Base-by-base conservation (phyloP, 2,329 filamentous ascomycete genomes). In the Talaromyces sp. region DNA sequence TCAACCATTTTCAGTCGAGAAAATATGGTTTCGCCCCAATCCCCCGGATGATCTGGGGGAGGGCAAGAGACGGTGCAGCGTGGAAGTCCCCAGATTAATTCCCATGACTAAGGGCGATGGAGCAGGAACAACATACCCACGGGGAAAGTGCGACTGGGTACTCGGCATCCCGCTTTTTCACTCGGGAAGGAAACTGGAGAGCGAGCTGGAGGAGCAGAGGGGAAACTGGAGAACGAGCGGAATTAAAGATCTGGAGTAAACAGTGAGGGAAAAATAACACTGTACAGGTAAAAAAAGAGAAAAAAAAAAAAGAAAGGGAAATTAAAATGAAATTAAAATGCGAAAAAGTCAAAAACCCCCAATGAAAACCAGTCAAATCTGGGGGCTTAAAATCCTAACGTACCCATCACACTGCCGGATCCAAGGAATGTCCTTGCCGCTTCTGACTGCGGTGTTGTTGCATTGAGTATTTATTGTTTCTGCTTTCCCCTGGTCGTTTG, bases 401-500 rank as follows among this genome's bases (percentile, higher is more conserved):
- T 43, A 27, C 32, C n/a, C 14, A 6, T 14, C 11, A 16, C n/a
- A 35, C 16, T 40, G 13, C 16, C 29, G 35, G 41, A 54, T 51
- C 55, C 51, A 54, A 47, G 55, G 45, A 48, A 46, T 48, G 43
- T 40, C 42, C 47, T 43, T 33, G 47, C 48, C 48, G 52, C 44
- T 33, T 47, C 33, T 33, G 39, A 42, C 39, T 42, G 30, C 20
- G 33, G n/a, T 19, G 33, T 52, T 17, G 51, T 58, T 57, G 60
- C 60, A 56, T 61, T 51, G 52, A 42, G 35, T 60, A 60, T 60
- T 60, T 60, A 61, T 50, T 46, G 19, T 45, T 40, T 42, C 47
- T 27, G 17, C 44, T 49, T 39, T 37, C 30, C 47, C 24, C 37
- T 36, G 24, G 47, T 41, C 53, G 19, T 33, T 40, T 40, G 44